Conservation (phyloP, 768 basidiomycete species). For the Auriculariales sp. region DNA sequence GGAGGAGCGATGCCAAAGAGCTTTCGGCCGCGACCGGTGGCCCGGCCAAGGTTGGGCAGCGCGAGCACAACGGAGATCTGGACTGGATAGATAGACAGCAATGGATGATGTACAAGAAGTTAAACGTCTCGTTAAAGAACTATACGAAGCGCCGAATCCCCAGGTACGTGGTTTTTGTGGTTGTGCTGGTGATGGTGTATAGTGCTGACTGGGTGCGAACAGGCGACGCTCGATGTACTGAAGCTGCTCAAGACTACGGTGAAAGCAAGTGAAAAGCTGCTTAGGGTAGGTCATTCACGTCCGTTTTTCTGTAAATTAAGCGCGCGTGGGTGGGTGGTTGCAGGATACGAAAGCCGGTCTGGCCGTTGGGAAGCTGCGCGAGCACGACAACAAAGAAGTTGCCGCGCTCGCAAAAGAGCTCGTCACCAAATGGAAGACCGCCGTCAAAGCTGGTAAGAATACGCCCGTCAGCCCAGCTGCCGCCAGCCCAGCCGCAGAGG, state of each 20-base stretch:
- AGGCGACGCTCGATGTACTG: conserved; percentile 6
- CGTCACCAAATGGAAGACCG: conserved; percentile 83
- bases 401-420: conserved; percentile 78
- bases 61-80: too few relatives aligned
- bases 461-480: conserved; percentile 28
- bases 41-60: too few relatives aligned
- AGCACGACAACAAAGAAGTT: conserved; percentile 56
- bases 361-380: conserved; percentile 81
- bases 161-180: conserved; percentile 29
- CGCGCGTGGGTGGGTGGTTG: neutral
- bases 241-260: conserved; percentile 10
- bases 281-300: conserved; percentile 9
- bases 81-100: too few relatives aligned
- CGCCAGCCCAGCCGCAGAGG: conserved; percentile 8
- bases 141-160: conserved; percentile 44
- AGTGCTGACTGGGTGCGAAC: neutral
- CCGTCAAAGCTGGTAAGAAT: conserved; percentile 48
- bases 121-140: conserved; percentile 68
- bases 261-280: conserved; percentile 10
- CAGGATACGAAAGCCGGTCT: conserved; percentile 88
- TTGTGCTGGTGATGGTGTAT: neutral
- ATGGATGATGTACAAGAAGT: too few relatives aligned
- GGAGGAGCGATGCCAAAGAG: too few relatives aligned
- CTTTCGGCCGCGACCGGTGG: too few relatives aligned
- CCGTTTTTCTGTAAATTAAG: neutral